These are phyloP conservation scores for Calonectria pauciramosa DNA, from an alignment of 2,329 filamentous ascomycete genomes.

Conservation along the genomic window DNA sequence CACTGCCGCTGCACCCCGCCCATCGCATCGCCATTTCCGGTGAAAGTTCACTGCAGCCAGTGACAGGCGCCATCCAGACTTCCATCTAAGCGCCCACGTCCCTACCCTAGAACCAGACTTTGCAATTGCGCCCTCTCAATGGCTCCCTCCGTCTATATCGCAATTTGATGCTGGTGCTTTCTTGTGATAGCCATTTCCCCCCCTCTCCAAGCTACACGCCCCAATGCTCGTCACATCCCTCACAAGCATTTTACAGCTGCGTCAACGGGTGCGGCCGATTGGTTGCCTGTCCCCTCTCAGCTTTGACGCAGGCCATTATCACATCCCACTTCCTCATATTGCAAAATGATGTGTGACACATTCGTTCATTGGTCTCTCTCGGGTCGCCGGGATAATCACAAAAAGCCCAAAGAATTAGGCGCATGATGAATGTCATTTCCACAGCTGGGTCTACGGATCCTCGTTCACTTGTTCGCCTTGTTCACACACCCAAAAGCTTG, in stretches of 20 bases:
- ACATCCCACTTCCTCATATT: not conserved
- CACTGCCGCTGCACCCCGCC: slow-evolving; percentile 4
- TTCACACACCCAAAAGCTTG: not conserved
- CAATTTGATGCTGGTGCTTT: not conserved
- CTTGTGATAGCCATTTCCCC: not conserved
- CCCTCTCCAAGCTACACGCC: not conserved
- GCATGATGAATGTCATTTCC: not conserved
- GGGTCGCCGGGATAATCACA: not conserved
- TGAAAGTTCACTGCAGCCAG: slow-evolving; percentile 13
- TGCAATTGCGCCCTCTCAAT: not conserved
- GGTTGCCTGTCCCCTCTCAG: slow-evolving; percentile 4
- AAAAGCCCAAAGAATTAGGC: not conserved
- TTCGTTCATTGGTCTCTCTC: not conserved
- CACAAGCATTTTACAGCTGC: not conserved
- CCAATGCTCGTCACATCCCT: not conserved
- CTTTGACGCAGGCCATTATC: not conserved
- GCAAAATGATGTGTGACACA: not conserved
- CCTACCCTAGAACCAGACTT: slow-evolving; percentile 17
- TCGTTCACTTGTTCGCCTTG: not conserved
- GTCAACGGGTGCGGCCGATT: slow-evolving; percentile 4
- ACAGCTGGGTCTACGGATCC: not conserved
- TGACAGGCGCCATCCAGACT: not conserved
- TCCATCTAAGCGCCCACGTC: slow-evolving; percentile 13
- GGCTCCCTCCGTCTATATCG: not conserved
- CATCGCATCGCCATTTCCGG: not conserved